phyloP scores from a whole-genome alignment of 2,329 filamentous ascomycete genomes.

The Phialemonium atrogriseum region DNA sequence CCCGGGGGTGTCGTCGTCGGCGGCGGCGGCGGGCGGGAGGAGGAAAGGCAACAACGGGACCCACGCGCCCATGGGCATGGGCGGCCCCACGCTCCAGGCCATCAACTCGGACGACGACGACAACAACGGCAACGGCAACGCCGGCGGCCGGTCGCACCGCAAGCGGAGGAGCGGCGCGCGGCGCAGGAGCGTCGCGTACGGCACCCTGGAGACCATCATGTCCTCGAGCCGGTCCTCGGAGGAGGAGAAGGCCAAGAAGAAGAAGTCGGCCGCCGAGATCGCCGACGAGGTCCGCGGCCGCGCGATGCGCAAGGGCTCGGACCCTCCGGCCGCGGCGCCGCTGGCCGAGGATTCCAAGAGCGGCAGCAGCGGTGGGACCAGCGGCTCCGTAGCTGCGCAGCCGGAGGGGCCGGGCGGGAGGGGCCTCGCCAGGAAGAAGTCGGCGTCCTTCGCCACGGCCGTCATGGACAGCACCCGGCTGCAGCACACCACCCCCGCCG shows the following conservation, averaged over 20 bases:
- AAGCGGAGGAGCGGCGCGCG: conserved; percentile 33
- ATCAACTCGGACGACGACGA: conserved; percentile 50
- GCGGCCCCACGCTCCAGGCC: conserved; percentile 48
- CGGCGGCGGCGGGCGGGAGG: conserved; percentile 8
- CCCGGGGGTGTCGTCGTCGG: conserved; percentile 12
- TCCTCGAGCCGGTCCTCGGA: conserved; percentile 57
- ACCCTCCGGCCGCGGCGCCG: conserved; percentile 19
- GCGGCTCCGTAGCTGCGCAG: conserved; percentile 1
- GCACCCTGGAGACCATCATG: conserved; percentile 59
- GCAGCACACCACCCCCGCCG: conserved; percentile 1
- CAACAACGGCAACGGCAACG: conserved; percentile 46
- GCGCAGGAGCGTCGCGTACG: conserved; percentile 47
- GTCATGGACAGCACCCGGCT: conserved; percentile 33
- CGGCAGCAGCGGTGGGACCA: conserved; percentile 7
- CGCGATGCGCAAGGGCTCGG: conserved; percentile 25
- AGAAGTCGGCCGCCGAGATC: conserved; percentile 49
- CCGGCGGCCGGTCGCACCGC: conserved; percentile 21
- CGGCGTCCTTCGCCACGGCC: conserved; percentile 35
- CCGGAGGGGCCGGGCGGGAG: conserved; percentile 10
- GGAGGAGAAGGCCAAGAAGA: conserved; percentile 51
- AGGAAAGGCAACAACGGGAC: conserved; percentile 17
- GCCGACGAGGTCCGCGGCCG: conserved; percentile 46
- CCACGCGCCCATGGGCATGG: conserved; percentile 13
- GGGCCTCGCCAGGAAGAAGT: conserved; percentile 23
- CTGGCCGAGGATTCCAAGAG: conserved; percentile 9